Evolutionary conservation across 306 rosid species (phyloP), one percentile per base, ranked within the genome.

Genomic region (Corylus avellana): DNA sequence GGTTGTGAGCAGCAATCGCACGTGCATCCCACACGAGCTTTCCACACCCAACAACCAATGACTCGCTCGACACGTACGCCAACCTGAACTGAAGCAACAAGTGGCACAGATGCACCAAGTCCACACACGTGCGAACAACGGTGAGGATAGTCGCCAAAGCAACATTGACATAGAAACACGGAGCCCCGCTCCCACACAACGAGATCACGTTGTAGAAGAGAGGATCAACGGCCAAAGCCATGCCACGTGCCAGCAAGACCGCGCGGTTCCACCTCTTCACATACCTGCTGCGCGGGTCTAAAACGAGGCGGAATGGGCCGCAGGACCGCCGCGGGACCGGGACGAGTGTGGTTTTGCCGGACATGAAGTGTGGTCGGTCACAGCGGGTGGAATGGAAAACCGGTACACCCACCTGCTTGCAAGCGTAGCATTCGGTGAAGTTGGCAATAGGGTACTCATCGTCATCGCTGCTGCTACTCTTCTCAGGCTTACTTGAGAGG

Each of bases 181-280:
- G 84, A 39, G 59, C 16, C 61, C 85, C 82, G 47, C 48, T 69
- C 12, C 18, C 54, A 59, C 79, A 63, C 56, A 85, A 0, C 57
- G 72, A 73, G 10, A 85, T 35, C 54, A 75, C 81, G 78, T 85
- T 78, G 42, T 81, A 82, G 73, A 85, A 85, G 4, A 85, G 76
- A 25, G 88, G 85, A 73, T 85, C 88, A 12, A 78, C 85, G 8
- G 79, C 81, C 48, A 85, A 8, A 0, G 85, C 74, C 74, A 49
- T 17, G 35, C 79, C 88, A 42, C 88, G 88, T 8, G 83, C 83
- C 83, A 85, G 66, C 53, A 85, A 42, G 17, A 81, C 79, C 1
- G 68, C 12, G 0, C 88, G 83, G 72, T 85, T 85, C 85, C 85
- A 85, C 72, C 85, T 77, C 74, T 70, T 78, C 25, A 85, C 78